These are phyloP conservation scores for Kluyveromyces dobzhanskii DNA, from an alignment of 805 yeast genomes.

Conservation along the genomic window DNA sequence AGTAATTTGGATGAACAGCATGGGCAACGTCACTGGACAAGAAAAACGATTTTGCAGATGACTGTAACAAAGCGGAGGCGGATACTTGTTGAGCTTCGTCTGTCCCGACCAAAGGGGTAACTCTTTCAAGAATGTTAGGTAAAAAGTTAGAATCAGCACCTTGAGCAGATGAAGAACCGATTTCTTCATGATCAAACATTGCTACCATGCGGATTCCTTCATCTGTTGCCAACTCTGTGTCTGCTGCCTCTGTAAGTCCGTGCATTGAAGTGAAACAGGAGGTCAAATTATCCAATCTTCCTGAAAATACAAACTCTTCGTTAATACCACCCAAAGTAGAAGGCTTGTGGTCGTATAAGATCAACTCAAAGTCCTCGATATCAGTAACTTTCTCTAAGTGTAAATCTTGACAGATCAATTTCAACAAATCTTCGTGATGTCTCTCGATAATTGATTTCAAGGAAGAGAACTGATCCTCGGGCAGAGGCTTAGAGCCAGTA, in stretches of 20 bases:
- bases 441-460: slow-evolving; percentile 58
- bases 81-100: slow-evolving; percentile 27
- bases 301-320: slow-evolving; percentile 85
- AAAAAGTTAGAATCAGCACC: slow-evolving; percentile 93
- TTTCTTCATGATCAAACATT: slow-evolving; percentile 91
- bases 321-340: slow-evolving; percentile 81
- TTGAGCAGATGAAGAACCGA: slow-evolving; percentile 90
- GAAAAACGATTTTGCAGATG: slow-evolving; percentile 73
- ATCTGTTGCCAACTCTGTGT: slow-evolving; percentile 35
- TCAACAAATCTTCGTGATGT: slow-evolving; percentile 67
- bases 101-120: slow-evolving; percentile 42
- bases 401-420: slow-evolving; percentile 59
- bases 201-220: slow-evolving; percentile 65
- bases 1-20: slow-evolving; percentile 91
- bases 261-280: slow-evolving; percentile 75
- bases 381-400: slow-evolving; percentile 37
- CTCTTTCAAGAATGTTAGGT: slow-evolving; percentile 66
- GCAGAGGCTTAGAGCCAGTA: slow-evolving; percentile 37
- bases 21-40: slow-evolving; percentile 95
- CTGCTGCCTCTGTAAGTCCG: slow-evolving; percentile 54
- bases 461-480: slow-evolving; percentile 53
- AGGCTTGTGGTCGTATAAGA: slow-evolving; percentile 77
- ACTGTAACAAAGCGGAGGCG: slow-evolving; percentile 38
- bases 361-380: slow-evolving; percentile 85
- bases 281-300: slow-evolving; percentile 84